These are phyloP conservation scores for Clathrospora elynae DNA, from an alignment of 2,329 filamentous ascomycete genomes.

Conservation along the genomic window DNA sequence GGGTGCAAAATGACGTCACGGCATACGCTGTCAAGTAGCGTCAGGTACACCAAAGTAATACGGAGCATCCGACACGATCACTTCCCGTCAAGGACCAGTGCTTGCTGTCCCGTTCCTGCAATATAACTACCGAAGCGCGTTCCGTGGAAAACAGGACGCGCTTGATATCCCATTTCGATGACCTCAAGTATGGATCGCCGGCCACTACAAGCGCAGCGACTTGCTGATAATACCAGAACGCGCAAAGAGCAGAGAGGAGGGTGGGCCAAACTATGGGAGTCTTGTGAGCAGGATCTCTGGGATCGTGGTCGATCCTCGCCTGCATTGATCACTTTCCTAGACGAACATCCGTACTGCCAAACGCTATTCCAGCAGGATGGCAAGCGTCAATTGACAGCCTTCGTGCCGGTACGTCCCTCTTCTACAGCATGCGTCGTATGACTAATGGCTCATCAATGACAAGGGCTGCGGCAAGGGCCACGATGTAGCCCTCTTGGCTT, in stretches of 20 bases:
- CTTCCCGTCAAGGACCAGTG: constrained; percentile 1
- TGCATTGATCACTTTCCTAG: constrained; percentile 49
- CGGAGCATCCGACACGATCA: constrained; percentile 4
- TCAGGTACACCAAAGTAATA: too few relatives aligned
- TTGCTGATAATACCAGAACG: constrained; percentile 12
- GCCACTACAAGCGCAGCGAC: background rate
- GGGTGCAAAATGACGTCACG: too few relatives aligned
- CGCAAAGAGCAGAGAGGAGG: constrained; percentile 25
- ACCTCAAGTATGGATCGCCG: constrained; percentile 12
- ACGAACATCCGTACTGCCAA: constrained; percentile 35
- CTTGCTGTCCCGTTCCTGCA: background rate
- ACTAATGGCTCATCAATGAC: constrained; percentile 1
- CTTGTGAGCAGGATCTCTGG: constrained; percentile 58
- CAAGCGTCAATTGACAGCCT: constrained; percentile 58
- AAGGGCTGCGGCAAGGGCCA: constrained; percentile 75
- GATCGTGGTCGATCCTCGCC: constrained; percentile 60
- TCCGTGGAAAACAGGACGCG: constrained; percentile 17
- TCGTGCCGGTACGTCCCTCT: constrained; percentile 62
- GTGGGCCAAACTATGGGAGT: constrained; percentile 61
- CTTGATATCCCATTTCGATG: constrained; percentile 17
- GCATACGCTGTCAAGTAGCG: too few relatives aligned
- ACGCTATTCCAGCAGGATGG: constrained; percentile 9
- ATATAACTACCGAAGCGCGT: constrained; percentile 18
- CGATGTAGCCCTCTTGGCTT: constrained; percentile 74
- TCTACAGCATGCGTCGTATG: background rate